phyloP scores from a whole-genome alignment of 208 protist species.

The Trypanosoma mega region DNA sequence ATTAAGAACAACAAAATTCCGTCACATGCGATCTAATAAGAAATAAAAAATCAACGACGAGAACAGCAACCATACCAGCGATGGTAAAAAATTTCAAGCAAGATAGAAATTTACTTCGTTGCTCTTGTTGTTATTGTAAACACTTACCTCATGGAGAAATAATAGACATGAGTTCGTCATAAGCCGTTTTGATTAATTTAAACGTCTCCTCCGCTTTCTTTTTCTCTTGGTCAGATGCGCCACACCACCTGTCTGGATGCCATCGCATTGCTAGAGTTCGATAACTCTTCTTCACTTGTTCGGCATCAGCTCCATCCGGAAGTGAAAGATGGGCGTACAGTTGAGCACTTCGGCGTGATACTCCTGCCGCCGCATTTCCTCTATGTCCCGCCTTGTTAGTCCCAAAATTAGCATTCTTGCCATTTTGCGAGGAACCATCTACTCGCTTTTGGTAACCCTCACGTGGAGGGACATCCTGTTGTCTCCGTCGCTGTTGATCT shows the following conservation, averaged over 20 bases:
- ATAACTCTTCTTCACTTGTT: slow-evolving; percentile 39
- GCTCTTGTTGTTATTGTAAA: too few species aligned
- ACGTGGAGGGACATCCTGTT: too few species aligned
- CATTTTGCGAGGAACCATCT: neutral
- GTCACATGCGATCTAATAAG: neutral
- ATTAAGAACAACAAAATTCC: slow-evolving; percentile 21
- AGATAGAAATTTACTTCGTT: too few species aligned
- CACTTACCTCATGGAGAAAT: too few species aligned
- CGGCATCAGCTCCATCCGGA: slow-evolving; percentile 16
- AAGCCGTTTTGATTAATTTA: slow-evolving; percentile 63
- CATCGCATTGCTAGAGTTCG: slow-evolving; percentile 67
- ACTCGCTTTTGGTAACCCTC: too few species aligned
- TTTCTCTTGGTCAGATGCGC: slow-evolving; percentile 27
- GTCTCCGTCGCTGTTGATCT: slow-evolving; percentile 22
- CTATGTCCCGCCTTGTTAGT: too few species aligned
- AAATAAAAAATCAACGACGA: too few species aligned
- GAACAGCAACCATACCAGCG: too few species aligned
- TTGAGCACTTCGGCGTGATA: neutral
- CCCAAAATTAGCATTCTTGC: too few species aligned
- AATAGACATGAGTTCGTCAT: slow-evolving; percentile 56
- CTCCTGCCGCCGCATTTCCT: neutral
- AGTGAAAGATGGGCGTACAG: slow-evolving; percentile 23
- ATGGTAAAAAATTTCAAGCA: too few species aligned
- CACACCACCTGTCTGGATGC: slow-evolving; percentile 76
- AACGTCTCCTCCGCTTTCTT: slow-evolving; percentile 56